phyloP scores from a whole-genome alignment of 768 basidiomycete genomes.

The Sarcomyxa edulis region DNA sequence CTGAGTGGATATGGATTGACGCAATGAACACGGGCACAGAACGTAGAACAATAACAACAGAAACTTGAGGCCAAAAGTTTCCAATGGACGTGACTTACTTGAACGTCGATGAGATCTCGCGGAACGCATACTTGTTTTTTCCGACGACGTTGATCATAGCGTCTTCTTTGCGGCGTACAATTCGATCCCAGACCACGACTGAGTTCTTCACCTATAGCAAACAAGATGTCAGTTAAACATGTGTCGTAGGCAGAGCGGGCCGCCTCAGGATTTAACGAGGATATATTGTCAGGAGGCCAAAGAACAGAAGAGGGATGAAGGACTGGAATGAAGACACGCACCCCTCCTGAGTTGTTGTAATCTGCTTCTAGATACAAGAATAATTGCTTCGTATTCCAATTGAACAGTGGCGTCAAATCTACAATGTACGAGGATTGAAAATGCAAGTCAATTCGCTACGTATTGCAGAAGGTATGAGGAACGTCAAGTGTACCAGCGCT shows the following conservation, averaged over 20 bases:
- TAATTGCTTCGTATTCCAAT: slow-evolving; percentile 99
- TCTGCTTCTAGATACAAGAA: too few species aligned
- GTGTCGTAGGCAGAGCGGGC: not conserved
- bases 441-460: slow-evolving; percentile 3
- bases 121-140: slow-evolving; percentile 83
- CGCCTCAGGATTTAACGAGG: slow-evolving; percentile 19
- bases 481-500: slow-evolving; percentile 54
- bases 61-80: slow-evolving; percentile 4
- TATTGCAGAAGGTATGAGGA: not conserved
- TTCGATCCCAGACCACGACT: slow-evolving; percentile 90
- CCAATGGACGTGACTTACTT: slow-evolving; percentile 55
- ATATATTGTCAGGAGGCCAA: too few species aligned
- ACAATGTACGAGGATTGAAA: slow-evolving; percentile 3
- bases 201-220: slow-evolving; percentile 55
- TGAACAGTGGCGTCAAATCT: slow-evolving; percentile 82
- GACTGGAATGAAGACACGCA: too few species aligned
- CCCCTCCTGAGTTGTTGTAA: slow-evolving; percentile 47
- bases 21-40: slow-evolving; percentile 1
- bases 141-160: slow-evolving; percentile 59
- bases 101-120: slow-evolving; percentile 70
- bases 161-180: slow-evolving; percentile 75
- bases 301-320: not conserved
- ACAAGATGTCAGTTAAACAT: slow-evolving; percentile 6
- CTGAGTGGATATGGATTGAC: not conserved
- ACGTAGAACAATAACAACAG: slow-evolving; percentile 6